phyloP scores from a whole-genome alignment of 208 protist genomes.

The Leptomonas pyrrhocoris region DNA sequence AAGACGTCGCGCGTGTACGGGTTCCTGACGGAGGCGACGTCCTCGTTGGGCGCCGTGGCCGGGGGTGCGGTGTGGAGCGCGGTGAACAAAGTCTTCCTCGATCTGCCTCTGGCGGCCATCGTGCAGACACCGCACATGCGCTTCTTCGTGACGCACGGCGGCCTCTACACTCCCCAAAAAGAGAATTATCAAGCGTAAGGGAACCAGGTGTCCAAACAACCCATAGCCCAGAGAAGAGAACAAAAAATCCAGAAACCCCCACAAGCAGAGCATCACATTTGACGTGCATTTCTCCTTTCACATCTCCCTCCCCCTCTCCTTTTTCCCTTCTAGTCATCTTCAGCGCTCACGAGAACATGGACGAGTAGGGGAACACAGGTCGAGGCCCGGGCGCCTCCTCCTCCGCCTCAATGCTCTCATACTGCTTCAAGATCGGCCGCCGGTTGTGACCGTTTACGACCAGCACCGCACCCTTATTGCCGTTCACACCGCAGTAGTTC shows the following conservation, averaged over 20 bases:
- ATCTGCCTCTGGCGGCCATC: conserved; percentile 76
- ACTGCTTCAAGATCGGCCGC: conserved; percentile 54
- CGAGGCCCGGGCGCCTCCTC: conserved; percentile 14
- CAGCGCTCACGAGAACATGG: conserved; percentile 17
- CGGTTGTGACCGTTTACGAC: conserved; percentile 39
- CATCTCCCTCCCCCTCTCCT: too few species aligned
- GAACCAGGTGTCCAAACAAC: too few species aligned
- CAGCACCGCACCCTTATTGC: conserved; percentile 74
- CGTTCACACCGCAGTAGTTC: conserved; percentile 78
- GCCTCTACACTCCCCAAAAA: conserved; percentile 69
- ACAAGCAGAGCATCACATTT: too few species aligned
- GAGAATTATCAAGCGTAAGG: too few species aligned
- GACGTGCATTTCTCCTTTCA: too few species aligned
- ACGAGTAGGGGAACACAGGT: conserved; percentile 29
- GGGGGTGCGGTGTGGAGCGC: conserved; percentile 62
- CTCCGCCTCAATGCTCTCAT: conserved; percentile 37
- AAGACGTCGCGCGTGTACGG: conserved; percentile 79
- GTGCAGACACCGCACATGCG: conserved; percentile 75
- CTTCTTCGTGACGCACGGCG: conserved; percentile 98
- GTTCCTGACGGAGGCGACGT: conserved; percentile 56
- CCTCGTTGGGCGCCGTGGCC: conserved; percentile 42
- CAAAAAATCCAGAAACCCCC: too few species aligned
- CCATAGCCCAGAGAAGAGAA: too few species aligned
- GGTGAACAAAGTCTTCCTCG: conserved; percentile 78
- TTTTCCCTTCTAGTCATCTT: too few species aligned